Conservation (phyloP, 345 rosid species). For the Eucalyptus shirleyi region DNA sequence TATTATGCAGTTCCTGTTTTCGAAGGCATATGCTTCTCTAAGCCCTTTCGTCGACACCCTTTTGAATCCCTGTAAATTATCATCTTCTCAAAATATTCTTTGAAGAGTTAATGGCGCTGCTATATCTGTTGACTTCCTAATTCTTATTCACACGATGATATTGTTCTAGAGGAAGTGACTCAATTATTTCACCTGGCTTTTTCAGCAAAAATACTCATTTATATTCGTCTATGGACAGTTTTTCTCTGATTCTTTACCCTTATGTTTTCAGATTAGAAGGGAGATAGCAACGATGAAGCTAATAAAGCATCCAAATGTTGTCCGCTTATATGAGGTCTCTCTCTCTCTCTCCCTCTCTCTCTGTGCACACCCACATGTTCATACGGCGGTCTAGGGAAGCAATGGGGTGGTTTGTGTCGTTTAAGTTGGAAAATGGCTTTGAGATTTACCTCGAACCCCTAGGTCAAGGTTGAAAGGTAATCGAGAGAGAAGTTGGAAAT, state of each 20-base stretch:
- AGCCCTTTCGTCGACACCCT: not conserved
- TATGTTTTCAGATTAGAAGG: conserved; percentile 50
- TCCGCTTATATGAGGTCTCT: conserved; percentile 63
- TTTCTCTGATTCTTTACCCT: not conserved
- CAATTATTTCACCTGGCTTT: not conserved
- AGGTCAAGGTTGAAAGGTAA: not conserved
- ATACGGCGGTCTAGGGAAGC: not conserved
- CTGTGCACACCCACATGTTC: not conserved
- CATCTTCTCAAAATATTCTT: not conserved
- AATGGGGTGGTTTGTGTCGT: not conserved
- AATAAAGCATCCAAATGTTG: conserved; percentile 92
- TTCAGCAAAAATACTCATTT: not conserved
- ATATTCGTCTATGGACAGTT: not conserved
- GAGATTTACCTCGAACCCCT: not conserved
- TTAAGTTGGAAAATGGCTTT: not conserved
- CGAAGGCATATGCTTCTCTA: not conserved
- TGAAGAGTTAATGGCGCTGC: not conserved
- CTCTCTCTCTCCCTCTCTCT: not conserved
- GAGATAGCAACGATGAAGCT: conserved; percentile 92
- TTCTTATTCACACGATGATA: not conserved
- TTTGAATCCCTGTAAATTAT: not conserved
- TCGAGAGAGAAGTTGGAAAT: not conserved
- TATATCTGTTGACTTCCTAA: not conserved
- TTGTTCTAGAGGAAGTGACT: not conserved
- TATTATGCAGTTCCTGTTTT: not conserved